Evolutionary conservation across 768 basidiomycete genomes (phyloP).

Genomic region (Lactarius psammicola): DNA sequence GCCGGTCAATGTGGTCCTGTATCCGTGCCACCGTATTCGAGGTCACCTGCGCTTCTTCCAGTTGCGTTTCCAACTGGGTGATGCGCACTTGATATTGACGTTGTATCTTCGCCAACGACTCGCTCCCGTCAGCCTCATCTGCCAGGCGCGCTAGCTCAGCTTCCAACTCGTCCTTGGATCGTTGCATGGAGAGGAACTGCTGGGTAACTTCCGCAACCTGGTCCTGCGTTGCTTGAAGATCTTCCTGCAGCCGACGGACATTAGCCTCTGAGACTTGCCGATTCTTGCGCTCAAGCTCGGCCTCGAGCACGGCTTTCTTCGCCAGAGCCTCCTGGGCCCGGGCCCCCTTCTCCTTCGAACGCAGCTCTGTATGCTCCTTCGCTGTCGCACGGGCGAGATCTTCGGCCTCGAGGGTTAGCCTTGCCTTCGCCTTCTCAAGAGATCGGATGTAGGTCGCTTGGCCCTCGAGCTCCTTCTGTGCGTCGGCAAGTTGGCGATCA

Average conservation of each 20-base stretch:
- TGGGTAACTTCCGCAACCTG: constrained; percentile 58
- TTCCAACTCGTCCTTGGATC: constrained; percentile 66
- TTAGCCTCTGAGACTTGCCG: constrained; percentile 67
- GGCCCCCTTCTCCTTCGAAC: constrained; percentile 66
- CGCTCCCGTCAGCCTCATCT: constrained; percentile 53
- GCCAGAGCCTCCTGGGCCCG: constrained; percentile 62
- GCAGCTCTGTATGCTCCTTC: constrained; percentile 60
- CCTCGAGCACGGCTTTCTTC: constrained; percentile 51
- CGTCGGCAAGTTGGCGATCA: constrained; percentile 83
- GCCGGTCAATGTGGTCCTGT: constrained; percentile 59
- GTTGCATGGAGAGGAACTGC: constrained; percentile 51
- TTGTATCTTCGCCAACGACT: constrained; percentile 57
- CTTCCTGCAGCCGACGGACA: constrained; percentile 56
- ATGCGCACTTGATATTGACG: constrained; percentile 65
- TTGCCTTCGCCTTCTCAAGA: constrained; percentile 76
- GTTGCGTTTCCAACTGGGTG: constrained; percentile 56
- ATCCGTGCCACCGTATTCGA: constrained; percentile 52
- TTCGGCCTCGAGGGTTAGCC: constrained; percentile 77
- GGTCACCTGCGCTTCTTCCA: constrained; percentile 55
- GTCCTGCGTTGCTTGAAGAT: constrained; percentile 53
- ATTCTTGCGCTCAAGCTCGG: constrained; percentile 65
- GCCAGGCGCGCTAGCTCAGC: constrained; percentile 64
- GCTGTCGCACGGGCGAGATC: constrained; percentile 76
- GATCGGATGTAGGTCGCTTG: constrained; percentile 76
- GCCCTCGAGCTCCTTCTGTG: constrained; percentile 73